Conservation (phyloP, 1,284 basidiomycete species). For the Phellopilus nigrolimitatus region DNA sequence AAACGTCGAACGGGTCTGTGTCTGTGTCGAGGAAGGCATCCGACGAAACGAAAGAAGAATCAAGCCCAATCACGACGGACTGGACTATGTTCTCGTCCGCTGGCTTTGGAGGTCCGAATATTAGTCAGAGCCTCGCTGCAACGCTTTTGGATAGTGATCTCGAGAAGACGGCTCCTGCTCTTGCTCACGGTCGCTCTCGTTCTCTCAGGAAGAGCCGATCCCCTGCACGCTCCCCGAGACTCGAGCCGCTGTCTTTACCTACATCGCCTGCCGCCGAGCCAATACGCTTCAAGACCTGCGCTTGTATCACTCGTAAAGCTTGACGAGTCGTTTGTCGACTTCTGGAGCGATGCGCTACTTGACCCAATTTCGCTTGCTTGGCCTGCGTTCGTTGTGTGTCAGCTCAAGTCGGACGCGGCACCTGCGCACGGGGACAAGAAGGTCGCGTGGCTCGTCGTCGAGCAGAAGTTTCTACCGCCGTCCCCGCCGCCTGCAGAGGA, state of each 20-base stretch:
- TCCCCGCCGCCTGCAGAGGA: conserved; percentile 32
- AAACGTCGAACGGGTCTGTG: conserved; percentile 7
- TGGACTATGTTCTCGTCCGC: conserved; percentile 50
- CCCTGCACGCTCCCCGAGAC: background rate
- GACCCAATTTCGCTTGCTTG: conserved; percentile 58
- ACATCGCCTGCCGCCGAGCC: conserved; percentile 23
- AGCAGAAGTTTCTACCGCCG: conserved; percentile 47
- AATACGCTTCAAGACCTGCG: conserved; percentile 36
- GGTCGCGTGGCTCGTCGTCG: conserved; percentile 59
- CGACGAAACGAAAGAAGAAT: conserved; percentile 10
- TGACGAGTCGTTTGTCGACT: conserved; percentile 75
- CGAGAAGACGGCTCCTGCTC: conserved; percentile 52
- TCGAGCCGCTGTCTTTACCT: conserved; percentile 21
- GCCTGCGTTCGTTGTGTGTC: conserved; percentile 65
- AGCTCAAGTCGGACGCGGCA: conserved; percentile 41
- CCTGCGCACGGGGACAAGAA: conserved; percentile 27
- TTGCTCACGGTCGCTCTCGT: conserved; percentile 23
- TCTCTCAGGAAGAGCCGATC: conserved; percentile 29
- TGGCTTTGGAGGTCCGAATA: conserved; percentile 51
- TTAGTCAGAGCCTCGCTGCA: conserved; percentile 45
- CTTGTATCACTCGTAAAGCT: conserved; percentile 48
- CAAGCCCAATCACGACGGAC: conserved; percentile 26
- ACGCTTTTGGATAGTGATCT: conserved; percentile 56
- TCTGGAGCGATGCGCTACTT: conserved; percentile 65
- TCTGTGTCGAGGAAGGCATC: conserved; percentile 12